These are phyloP conservation scores for Escallonia herrerae DNA, from an alignment of 129 eudicot species.

Conservation along the genomic window DNA sequence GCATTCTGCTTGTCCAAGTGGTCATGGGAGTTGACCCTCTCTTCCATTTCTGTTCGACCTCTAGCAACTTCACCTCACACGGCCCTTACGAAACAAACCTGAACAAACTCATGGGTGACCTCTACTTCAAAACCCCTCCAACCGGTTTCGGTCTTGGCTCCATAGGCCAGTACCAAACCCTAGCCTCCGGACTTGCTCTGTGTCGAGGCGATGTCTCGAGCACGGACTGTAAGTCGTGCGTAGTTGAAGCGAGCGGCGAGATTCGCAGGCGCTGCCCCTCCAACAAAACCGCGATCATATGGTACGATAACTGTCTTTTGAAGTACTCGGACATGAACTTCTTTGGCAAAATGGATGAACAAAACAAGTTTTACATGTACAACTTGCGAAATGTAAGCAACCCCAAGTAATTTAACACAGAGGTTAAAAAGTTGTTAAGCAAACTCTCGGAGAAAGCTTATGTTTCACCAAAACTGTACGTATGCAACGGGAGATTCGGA, in stretches of 20 bases:
- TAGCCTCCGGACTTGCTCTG: slow-evolving; percentile 30
- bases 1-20: slow-evolving; percentile 13
- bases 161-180: slow-evolving; percentile 5
- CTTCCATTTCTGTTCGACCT: slow-evolving; percentile 21
- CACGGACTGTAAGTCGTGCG: slow-evolving; percentile 25
- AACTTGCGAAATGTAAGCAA: slow-evolving; percentile 18
- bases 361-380: slow-evolving; percentile 5
- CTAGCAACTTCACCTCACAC: slow-evolving; percentile 31
- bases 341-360: slow-evolving; percentile 24
- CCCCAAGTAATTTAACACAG: slow-evolving; percentile 9
- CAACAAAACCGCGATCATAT: slow-evolving; percentile 24
- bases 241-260: slow-evolving; percentile 24
- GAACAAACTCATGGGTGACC: slow-evolving; percentile 24
- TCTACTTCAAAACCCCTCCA: slow-evolving; percentile 23
- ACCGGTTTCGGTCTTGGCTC: slow-evolving; percentile 33
- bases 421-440: slow-evolving; percentile 17
- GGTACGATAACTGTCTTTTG: slow-evolving; percentile 39
- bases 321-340: slow-evolving; percentile 29
- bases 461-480: slow-evolving; percentile 15
- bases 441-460: slow-evolving; percentile 11
- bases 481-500: slow-evolving; percentile 18
- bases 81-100: slow-evolving; percentile 22
- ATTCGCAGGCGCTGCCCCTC: slow-evolving; percentile 31
- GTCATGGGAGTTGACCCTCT: slow-evolving; percentile 21
- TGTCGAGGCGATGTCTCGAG: slow-evolving; percentile 41